These are phyloP conservation scores for Mrakia gelida DNA, from an alignment of 768 basidiomycete species.

Conservation along the genomic window DNA sequence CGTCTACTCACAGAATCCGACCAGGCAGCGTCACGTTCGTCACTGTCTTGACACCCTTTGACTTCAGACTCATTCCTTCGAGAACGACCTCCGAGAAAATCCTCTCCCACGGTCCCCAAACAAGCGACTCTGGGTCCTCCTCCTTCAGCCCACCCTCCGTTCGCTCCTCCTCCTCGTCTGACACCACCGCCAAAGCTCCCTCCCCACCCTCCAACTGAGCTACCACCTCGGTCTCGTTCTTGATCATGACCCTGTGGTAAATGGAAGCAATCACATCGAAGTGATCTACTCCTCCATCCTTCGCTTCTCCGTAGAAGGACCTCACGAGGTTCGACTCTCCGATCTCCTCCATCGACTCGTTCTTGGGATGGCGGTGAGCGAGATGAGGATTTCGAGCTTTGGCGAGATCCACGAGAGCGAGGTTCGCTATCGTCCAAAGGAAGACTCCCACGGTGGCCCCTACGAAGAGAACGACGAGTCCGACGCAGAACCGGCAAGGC, in stretches of 20 bases:
- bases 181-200: background rate
- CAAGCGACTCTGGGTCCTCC: background rate
- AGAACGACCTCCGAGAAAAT: background rate
- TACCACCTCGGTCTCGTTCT: background rate
- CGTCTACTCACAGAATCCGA: background rate
- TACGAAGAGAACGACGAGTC: background rate
- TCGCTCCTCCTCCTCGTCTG: background rate
- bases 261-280: background rate
- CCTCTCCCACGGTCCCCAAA: conserved; percentile 7
- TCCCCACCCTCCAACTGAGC: background rate
- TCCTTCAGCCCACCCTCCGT: background rate
- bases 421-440: background rate
- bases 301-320: background rate
- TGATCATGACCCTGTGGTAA: background rate
- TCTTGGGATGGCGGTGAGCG: background rate
- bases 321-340: background rate
- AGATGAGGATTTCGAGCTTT: background rate
- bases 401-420: no score
- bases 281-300: background rate
- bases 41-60: background rate
- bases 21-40: background rate
- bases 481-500: background rate
- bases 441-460: background rate
- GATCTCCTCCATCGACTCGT: background rate
- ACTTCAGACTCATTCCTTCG: background rate